phyloP scores from a whole-genome alignment of 1,284 basidiomycete genomes.

The Ustilago curta region DNA sequence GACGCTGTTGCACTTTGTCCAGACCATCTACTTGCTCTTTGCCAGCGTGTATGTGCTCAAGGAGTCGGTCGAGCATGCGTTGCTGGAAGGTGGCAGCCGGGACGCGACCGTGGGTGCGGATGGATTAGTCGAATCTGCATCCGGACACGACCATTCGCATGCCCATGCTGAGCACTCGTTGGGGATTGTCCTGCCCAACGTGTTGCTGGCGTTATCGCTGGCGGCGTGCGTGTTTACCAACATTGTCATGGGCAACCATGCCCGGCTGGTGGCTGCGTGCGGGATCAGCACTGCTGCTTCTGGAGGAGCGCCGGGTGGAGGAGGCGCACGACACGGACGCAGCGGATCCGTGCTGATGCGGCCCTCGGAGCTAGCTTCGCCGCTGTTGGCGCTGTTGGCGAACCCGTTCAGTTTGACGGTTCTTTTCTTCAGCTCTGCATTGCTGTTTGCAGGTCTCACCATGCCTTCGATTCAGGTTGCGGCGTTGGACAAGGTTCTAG shows the following conservation, averaged over 20 bases:
- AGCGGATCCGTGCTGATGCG: conserved; percentile 57
- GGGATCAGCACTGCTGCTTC: conserved; percentile 62
- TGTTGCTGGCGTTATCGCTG: conserved; percentile 48
- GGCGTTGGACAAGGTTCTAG: conserved; percentile 67
- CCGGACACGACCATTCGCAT: conserved; percentile 47
- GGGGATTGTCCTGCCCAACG: conserved; percentile 54
- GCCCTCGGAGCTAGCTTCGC: conserved; percentile 49
- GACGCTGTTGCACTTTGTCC: conserved; percentile 84
- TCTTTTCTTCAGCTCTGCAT: conserved; percentile 61
- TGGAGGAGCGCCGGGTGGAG: conserved; percentile 35
- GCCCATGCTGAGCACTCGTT: conserved; percentile 50
- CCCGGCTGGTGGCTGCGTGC: conserved; percentile 62
- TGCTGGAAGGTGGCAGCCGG: conserved; percentile 55
- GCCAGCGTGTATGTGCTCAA: conserved; percentile 92
- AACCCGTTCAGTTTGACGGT: conserved; percentile 67
- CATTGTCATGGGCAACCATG: conserved; percentile 63
- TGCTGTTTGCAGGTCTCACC: conserved; percentile 55
- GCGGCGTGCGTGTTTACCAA: conserved; percentile 56
- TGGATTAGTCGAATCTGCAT: conserved; percentile 29
- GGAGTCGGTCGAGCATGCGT: conserved; percentile 77
- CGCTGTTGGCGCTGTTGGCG: conserved; percentile 55
- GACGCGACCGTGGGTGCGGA: neutral
- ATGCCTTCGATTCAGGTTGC: conserved; percentile 64
- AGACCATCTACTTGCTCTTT: conserved; percentile 89
- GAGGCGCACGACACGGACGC: conserved; percentile 43